Conservation (phyloP, 2,329 filamentous ascomycete species). For the Fusarium torulosum region DNA sequence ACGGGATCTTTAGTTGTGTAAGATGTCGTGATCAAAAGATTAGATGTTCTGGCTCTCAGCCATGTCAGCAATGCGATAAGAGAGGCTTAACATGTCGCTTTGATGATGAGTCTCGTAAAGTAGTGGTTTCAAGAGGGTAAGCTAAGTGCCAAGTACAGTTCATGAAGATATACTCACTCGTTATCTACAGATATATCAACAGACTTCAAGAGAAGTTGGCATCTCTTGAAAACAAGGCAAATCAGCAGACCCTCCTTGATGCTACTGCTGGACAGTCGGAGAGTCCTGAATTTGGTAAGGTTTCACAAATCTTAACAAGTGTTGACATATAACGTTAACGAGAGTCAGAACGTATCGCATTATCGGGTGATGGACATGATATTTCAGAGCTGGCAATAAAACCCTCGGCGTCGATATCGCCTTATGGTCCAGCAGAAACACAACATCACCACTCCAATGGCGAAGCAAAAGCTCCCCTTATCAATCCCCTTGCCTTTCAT, state of each 20-base stretch:
- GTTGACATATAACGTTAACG: neutral
- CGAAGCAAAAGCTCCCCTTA: constrained; percentile 33
- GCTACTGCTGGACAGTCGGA: neutral
- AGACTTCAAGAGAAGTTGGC: constrained; percentile 32
- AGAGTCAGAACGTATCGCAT: neutral
- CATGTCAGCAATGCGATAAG: constrained; percentile 38
- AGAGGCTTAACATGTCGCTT: constrained; percentile 24
- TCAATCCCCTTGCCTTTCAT: constrained; percentile 37
- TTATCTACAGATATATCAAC: constrained; percentile 28
- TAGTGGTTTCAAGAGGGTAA: constrained; percentile 36
- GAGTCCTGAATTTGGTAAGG: constrained; percentile 13
- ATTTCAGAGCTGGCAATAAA: constrained; percentile 3
- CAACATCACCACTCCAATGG: neutral
- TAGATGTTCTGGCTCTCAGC: constrained; percentile 31
- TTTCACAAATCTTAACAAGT: too few relatives aligned
- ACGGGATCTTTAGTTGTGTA: constrained; percentile 19
- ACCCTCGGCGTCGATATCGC: constrained; percentile 3
- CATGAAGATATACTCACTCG: neutral
- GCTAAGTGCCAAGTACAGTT: neutral
- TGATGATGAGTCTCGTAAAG: constrained; percentile 34
- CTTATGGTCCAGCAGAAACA: neutral
- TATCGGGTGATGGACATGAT: neutral
- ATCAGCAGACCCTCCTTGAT: neutral
- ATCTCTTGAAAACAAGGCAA: constrained; percentile 9
- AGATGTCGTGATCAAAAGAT: constrained; percentile 42